phyloP scores from a whole-genome alignment of 352 stramenopile genomes.

The Phytophthora cajani region DNA sequence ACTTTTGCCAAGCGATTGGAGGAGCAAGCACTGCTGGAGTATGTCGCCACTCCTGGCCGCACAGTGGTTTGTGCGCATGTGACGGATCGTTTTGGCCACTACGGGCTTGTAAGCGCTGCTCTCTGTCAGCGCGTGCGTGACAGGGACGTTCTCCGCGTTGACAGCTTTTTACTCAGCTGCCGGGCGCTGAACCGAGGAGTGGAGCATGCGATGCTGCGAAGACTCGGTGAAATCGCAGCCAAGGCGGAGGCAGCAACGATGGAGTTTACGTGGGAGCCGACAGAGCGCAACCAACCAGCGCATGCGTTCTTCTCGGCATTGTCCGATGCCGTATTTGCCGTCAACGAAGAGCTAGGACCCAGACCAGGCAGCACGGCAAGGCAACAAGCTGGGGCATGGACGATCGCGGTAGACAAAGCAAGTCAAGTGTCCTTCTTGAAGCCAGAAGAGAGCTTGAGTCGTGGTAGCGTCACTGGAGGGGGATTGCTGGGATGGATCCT shows the following conservation, averaged over 20 bases:
- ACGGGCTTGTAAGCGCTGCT: conserved; percentile 65
- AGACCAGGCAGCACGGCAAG: not conserved
- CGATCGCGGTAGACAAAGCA: conserved; percentile 29
- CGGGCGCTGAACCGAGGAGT: conserved; percentile 72
- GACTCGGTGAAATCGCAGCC: conserved; percentile 46
- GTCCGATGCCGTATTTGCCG: conserved; percentile 24
- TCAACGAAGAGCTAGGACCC: not conserved
- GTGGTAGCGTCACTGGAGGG: not conserved
- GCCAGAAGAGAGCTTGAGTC: conserved; percentile 10
- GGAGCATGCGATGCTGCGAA: conserved; percentile 71
- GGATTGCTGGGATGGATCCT: conserved; percentile 11
- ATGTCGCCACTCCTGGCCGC: conserved; percentile 26
- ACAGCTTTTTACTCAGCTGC: conserved; percentile 80
- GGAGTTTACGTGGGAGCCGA: conserved; percentile 63
- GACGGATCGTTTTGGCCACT: conserved; percentile 80
- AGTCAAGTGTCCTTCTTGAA: conserved; percentile 42
- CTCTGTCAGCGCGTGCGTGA: conserved; percentile 35
- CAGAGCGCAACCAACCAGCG: conserved; percentile 68
- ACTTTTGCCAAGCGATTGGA: conserved; percentile 56
- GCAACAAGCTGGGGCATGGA: conserved; percentile 27
- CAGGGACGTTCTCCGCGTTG: conserved; percentile 35
- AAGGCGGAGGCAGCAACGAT: conserved; percentile 22
- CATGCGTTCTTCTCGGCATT: conserved; percentile 59
- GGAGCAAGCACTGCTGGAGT: conserved; percentile 32
- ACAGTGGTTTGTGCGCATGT: conserved; percentile 61